Evolutionary conservation across 192 early-diverging fungal genomes (phyloP), one percentile per base, ranked within the genome.

Genomic region (Spizellomyces sp.): DNA sequence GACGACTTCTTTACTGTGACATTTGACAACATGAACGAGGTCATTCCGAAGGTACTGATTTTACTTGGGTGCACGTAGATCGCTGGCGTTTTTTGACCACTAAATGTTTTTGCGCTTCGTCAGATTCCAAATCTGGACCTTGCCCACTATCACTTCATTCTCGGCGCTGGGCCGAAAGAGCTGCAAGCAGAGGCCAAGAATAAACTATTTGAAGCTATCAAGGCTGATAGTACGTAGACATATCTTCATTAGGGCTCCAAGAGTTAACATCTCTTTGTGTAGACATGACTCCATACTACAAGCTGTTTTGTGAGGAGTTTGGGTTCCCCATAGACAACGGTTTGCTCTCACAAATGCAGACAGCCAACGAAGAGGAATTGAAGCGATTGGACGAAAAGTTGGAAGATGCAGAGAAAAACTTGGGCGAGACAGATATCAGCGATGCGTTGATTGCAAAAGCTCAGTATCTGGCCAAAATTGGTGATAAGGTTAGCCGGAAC

Each of bases 201-300:
- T 43, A 83, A 84, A 74, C 83, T 98, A 5, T 66, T 94, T 21
- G 82, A 82, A 44, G 88, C 82, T 44, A 90, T 98, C 76, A 89
- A 90, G 68, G 85, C 92, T 50, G 89, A 96, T 80, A 90, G 94
- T 93, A 91, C 75, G 90, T 86, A 22, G 27, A 3, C 27, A 3
- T 36, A 36, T 36, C 27, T 36, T 36, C 27, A 36, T 36, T 36
- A 36, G 27, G 1, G 27, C 47, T 41, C 8, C 36, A 45, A 5
- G 27, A 52, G 21, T 21, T 19, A 12, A n/a, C 19, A 9, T 56
- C 10, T 67, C 48, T 54, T 15, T 21, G 12, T 50, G 5, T 19
- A 96, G 93, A 90, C 67, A 96, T 96, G 95, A 86, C 91, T 36
- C 95, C 95, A 9, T 96, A 88, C 76, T 94, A 92, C 69, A 68